Evolutionary conservation across 2,329 filamentous ascomycete species (phyloP).

Genomic region (Eutypella sp.): DNA sequence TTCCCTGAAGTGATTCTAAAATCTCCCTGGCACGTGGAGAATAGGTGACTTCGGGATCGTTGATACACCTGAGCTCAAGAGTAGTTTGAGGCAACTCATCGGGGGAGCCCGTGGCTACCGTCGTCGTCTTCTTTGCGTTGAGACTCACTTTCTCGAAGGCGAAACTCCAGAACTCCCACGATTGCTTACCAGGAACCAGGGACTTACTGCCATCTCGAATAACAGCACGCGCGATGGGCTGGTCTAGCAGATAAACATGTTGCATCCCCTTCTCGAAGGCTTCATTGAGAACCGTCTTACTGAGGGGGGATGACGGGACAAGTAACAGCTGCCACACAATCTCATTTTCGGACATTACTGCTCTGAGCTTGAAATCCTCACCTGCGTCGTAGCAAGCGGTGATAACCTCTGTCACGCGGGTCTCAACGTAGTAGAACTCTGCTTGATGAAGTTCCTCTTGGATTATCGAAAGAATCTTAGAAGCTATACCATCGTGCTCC

Average conservation of each 20-base stretch:
- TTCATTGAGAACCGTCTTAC: neutral
- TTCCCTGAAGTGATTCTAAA: slow-evolving; percentile 8
- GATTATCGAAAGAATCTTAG: neutral
- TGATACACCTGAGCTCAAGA: neutral
- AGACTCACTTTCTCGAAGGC: neutral
- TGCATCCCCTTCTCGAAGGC: neutral
- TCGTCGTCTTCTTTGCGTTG: neutral
- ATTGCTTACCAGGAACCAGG: slow-evolving; percentile 2
- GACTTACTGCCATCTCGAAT: neutral
- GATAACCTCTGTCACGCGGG: slow-evolving; percentile 21
- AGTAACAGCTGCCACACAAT: slow-evolving; percentile 23
- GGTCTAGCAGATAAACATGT: slow-evolving; percentile 1
- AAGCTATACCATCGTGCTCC: too few species aligned
- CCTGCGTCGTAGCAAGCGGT: slow-evolving; percentile 18
- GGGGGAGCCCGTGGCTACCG: too few species aligned
- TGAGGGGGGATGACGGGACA: slow-evolving; percentile 8
- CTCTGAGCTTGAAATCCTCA: slow-evolving; percentile 16
- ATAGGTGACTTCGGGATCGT: neutral
- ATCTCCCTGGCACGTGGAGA: slow-evolving; percentile 1
- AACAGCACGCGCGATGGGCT: slow-evolving; percentile 14
- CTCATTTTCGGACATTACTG: slow-evolving; percentile 11
- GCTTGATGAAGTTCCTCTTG: slow-evolving; percentile 5
- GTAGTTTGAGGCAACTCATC: neutral
- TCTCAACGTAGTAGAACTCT: slow-evolving; percentile 19
- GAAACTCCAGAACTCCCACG: slow-evolving; percentile 15